Base-by-base conservation (phyloP, 768 basidiomycete genomes). In the Rickenella mellea region DNA sequence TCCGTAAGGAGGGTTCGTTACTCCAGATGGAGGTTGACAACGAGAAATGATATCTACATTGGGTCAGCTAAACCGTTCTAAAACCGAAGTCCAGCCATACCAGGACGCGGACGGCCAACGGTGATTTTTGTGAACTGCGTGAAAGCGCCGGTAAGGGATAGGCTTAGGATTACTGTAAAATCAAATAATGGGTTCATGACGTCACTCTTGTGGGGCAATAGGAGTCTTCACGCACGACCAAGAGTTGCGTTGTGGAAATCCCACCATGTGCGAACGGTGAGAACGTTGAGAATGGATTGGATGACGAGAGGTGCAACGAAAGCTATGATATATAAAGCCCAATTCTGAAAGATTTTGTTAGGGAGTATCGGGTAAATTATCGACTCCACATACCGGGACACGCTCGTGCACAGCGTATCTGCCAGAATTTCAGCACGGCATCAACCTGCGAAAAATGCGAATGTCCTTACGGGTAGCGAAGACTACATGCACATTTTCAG, bases 31-130 rank as follows among this genome's bases (percentile, higher is more conserved):
- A 4, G 90, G 90, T 27, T 79, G 72, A 56, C 91, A 94, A 9
- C 85, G 73, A 45, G 70, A 67, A 45, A 87, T 64, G 14, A 84
- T 45, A 58, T 87, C 83, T 78, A 47, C 42, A 22, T 17, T 20
- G 24, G 31, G 10, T 22, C 38, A 6, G 51, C 48, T 25, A n/a
- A 20, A 20, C 14, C 25, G 12, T 12, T 50, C 11, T 5, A 19
- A 3, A 19, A 4, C n/a, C 20, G 21, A 15, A 40, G 21, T 15
- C 24, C 6, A 28, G 22, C 41, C 39, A 45, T 47, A 80, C 87
- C 89, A 47, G 91, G 92, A 12, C 92, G 76, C 8, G 92, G 91
- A 11, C 92, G 77, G 19, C 92, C 92, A 32, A 93, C 92, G 1
- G 82, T 83, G 30, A 89, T 64, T 61, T 97, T 98, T 40, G 75